Conservation (phyloP, 1,284 basidiomycete species). For the Lentinus polychrous region DNA sequence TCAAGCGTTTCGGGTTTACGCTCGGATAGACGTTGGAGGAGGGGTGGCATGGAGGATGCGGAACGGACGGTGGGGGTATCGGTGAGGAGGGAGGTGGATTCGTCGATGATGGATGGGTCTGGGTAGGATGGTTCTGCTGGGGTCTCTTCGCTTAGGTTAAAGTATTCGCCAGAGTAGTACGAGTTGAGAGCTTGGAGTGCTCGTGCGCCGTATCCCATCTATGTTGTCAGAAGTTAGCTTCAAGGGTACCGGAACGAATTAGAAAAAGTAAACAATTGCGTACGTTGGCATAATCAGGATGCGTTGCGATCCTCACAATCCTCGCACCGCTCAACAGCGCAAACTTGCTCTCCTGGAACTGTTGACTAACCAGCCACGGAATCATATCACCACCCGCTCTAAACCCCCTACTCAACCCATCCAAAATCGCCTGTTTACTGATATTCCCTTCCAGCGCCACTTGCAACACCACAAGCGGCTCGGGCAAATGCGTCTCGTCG, state of each 20-base stretch:
- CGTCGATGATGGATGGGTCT: constrained; percentile 51
- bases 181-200: constrained; percentile 83
- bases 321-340: constrained; percentile 88
- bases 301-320: constrained; percentile 92
- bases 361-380: constrained; percentile 93
- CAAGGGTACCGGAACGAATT: neutral
- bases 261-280: constrained; percentile 24
- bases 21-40: constrained; percentile 88
- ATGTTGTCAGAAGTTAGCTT: constrained; percentile 4
- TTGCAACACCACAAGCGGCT: constrained; percentile 92
- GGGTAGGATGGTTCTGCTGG: constrained; percentile 55
- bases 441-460: constrained; percentile 96
- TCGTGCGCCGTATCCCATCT: constrained; percentile 98
- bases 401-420: constrained; percentile 74
- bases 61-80: constrained; percentile 76
- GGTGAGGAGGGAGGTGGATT: constrained; percentile 54
- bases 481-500: constrained; percentile 80
- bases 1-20: constrained; percentile 88
- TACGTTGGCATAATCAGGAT: constrained; percentile 89
- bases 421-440: constrained; percentile 80
- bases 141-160: constrained; percentile 76
- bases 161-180: constrained; percentile 91
- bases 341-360: constrained; percentile 97
- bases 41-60: constrained; percentile 81
- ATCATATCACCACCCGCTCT: constrained; percentile 95